phyloP scores from a whole-genome alignment of 2,329 filamentous ascomycete genomes.

The Penicillium italicum region DNA sequence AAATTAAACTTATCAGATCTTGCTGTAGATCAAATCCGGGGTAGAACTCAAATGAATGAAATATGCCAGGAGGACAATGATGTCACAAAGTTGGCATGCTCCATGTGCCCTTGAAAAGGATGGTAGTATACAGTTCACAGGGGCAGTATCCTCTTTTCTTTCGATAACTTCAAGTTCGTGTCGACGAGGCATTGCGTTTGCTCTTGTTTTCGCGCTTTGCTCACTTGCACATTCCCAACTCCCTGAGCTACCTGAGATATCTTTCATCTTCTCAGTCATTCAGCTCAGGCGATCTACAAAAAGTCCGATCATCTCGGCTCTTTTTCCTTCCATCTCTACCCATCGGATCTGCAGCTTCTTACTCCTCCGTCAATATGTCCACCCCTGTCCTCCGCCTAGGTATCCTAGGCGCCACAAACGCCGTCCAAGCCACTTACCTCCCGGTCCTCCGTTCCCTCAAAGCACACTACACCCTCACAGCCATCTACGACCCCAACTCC shows the following conservation, averaged over 20 bases:
- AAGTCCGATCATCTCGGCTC: not conserved
- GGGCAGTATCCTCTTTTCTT: not conserved
- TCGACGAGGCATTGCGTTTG: not conserved
- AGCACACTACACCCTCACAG: conserved; percentile 44
- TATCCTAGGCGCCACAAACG: conserved; percentile 41
- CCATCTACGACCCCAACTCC: conserved; percentile 47
- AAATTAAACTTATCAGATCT: not conserved
- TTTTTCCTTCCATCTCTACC: not conserved
- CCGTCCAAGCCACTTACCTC: conserved; percentile 54
- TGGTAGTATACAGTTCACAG: not conserved
- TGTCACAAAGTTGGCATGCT: conserved; percentile 1
- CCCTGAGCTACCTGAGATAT: not conserved
- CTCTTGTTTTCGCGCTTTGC: not conserved
- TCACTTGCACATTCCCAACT: not conserved
- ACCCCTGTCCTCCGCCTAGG: conserved; percentile 31
- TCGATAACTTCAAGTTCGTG: not conserved
- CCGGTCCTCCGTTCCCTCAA: conserved; percentile 47
- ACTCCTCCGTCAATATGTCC: conserved; percentile 14
- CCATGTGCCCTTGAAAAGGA: not conserved
- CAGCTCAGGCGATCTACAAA: not conserved
- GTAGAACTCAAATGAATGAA: not conserved
- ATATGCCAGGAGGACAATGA: not conserved
- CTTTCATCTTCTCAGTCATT: not conserved
- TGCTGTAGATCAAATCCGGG: not conserved
- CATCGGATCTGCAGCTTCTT: not conserved